Conservation (phyloP, 495 filamentous ascomycete species). For the Lepraria neglecta region DNA sequence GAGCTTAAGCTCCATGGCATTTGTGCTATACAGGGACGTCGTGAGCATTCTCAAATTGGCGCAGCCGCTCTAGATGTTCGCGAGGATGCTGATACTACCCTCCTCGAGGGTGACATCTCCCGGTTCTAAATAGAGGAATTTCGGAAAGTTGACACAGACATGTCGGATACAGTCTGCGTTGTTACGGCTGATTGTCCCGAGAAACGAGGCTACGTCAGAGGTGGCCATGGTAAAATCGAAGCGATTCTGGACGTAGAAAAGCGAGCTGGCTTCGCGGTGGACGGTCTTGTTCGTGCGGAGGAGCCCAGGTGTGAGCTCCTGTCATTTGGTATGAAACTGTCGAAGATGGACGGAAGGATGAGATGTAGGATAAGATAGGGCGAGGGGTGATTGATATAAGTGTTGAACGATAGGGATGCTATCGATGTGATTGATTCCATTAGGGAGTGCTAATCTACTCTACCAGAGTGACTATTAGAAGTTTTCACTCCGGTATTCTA, state of each 20-base stretch:
- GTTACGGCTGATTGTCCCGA: constrained; percentile 4
- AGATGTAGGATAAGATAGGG: too few relatives aligned
- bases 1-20: constrained; percentile 2
- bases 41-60: constrained; percentile 2
- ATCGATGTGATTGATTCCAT: too few relatives aligned
- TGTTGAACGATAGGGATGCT: too few relatives aligned
- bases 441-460: too few relatives aligned
- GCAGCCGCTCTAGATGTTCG: constrained; percentile 7
- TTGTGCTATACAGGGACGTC: not conserved
- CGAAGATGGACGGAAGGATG: too few relatives aligned
- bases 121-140: constrained; percentile 1
- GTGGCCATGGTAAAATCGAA: constrained; percentile 9
- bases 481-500: too few relatives aligned
- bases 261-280: constrained; percentile 11
- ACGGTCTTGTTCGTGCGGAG: not conserved
- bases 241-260: constrained; percentile 6
- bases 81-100: constrained; percentile 3
- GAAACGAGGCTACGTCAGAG: constrained; percentile 12
- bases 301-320: constrained; percentile 2
- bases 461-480: too few relatives aligned
- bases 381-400: too few relatives aligned
- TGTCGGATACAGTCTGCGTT: constrained; percentile 12
- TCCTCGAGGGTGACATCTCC: constrained; percentile 10
- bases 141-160: constrained; percentile 4
- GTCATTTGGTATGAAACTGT: too few relatives aligned